Evolutionary conservation across 257 asterid species (phyloP).

Genomic region (Rubia yunnanensis): DNA sequence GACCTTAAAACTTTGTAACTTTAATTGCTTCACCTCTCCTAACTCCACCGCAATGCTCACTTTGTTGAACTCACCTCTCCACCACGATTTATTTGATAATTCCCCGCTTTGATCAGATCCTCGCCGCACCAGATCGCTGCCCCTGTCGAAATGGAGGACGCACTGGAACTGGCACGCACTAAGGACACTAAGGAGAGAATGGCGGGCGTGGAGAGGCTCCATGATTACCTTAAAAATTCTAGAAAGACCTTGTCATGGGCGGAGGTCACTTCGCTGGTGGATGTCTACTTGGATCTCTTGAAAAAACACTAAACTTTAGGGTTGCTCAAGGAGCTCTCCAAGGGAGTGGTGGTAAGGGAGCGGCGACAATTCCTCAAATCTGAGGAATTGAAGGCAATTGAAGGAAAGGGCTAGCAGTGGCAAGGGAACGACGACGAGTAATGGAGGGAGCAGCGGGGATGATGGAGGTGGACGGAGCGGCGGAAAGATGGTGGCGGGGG

Average conservation of each 20-base stretch:
- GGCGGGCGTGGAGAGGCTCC: conserved; percentile 97
- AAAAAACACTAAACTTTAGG: conserved; percentile 89
- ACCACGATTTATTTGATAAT: conserved; percentile 1
- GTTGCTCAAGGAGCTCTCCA: conserved; percentile 93
- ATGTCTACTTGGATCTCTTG: conserved; percentile 87
- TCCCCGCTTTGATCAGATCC: conserved; percentile 27
- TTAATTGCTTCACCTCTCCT: no score
- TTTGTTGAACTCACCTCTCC: conserved; percentile 10
- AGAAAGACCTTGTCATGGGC: conserved; percentile 59
- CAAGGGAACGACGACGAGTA: no score
- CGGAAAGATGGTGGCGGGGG: no score
- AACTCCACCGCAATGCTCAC: no score
- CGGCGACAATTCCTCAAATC: no score
- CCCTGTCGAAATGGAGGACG: conserved; percentile 96
- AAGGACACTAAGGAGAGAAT: conserved; percentile 99
- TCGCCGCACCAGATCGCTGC: conserved; percentile 44
- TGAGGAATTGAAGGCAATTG: no score
- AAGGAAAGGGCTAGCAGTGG: no score
- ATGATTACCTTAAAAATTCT: conserved; percentile 85
- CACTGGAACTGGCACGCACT: conserved; percentile 83
- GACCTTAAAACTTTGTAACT: no score
- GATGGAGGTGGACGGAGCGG: no score
- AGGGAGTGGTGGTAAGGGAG: no score
- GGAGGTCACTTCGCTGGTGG: conserved; percentile 85
- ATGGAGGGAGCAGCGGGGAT: no score